Conservation (phyloP, 495 filamentous ascomycete genomes). For the Xanthoparmelia taractica region DNA sequence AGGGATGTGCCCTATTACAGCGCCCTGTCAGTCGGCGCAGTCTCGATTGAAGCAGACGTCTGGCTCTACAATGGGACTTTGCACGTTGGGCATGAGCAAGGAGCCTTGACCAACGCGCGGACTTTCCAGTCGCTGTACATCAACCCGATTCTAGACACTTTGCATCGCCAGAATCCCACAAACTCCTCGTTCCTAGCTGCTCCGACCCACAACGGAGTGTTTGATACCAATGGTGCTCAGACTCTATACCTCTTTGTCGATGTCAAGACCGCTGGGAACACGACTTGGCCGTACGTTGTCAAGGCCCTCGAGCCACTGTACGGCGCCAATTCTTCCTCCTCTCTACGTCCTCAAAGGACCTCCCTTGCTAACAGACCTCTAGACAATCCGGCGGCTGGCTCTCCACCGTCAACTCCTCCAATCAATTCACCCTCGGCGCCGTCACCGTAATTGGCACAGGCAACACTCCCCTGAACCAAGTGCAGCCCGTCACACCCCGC, state of each 20-base stretch:
- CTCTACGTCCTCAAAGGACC: neutral
- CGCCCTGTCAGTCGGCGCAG: slow-evolving; percentile 52
- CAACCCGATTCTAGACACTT: slow-evolving; percentile 44
- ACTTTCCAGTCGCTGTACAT: slow-evolving; percentile 50
- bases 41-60: slow-evolving; percentile 73
- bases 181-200: slow-evolving; percentile 21
- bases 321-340: neutral
- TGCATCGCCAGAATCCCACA: slow-evolving; percentile 40
- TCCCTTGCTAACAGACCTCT: slow-evolving; percentile 39
- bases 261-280: slow-evolving; percentile 50
- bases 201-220: slow-evolving; percentile 34
- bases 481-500: slow-evolving; percentile 42
- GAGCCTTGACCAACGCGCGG: slow-evolving; percentile 39
- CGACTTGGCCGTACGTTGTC: slow-evolving; percentile 50
- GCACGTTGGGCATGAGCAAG: slow-evolving; percentile 48
- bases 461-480: slow-evolving; percentile 60
- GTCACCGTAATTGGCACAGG: slow-evolving; percentile 78
- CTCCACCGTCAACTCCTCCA: slow-evolving; percentile 40
- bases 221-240: slow-evolving; percentile 46
- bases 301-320: slow-evolving; percentile 58
- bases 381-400: slow-evolving; percentile 25
- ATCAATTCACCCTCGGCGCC: slow-evolving; percentile 37
- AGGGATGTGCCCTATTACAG: slow-evolving; percentile 43
- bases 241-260: slow-evolving; percentile 67
- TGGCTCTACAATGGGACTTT: slow-evolving; percentile 67